phyloP scores from a whole-genome alignment of 352 stramenopile species.

The Phytophthora syringae region DNA sequence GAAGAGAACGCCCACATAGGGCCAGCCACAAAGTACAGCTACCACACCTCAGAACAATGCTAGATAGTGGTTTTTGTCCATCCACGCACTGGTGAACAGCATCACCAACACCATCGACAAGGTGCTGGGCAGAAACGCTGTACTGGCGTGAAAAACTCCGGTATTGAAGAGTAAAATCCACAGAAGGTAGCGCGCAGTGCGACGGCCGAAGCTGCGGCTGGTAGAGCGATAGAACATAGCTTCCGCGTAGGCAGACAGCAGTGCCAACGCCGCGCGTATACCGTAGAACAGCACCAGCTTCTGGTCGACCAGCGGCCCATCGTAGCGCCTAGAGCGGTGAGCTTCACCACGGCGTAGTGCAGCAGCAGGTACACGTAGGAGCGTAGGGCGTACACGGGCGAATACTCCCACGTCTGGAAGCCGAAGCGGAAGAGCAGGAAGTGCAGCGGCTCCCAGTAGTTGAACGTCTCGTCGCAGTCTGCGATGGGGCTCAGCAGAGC shows the following conservation, averaged over 20 bases:
- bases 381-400: constrained; percentile 94
- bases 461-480: constrained; percentile 99
- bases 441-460: constrained; percentile 99
- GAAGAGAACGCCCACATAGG: constrained; percentile 97
- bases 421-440: constrained; percentile 93
- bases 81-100: constrained; percentile 80
- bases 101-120: constrained; percentile 89
- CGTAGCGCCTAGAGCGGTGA: constrained; percentile 45
- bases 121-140: constrained; percentile 94
- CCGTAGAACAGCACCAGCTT: constrained; percentile 93
- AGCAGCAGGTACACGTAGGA: constrained; percentile 95
- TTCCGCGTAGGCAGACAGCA: constrained; percentile 87
- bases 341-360: constrained; percentile 60
- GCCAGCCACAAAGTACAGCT: constrained; percentile 96
- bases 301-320: constrained; percentile 40
- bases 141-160: constrained; percentile 94
- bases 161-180: constrained; percentile 86
- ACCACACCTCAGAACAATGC: constrained; percentile 90
- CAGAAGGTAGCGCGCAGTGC: constrained; percentile 72
- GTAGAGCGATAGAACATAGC: constrained; percentile 85
- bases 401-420: constrained; percentile 93
- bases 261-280: constrained; percentile 80
- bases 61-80: constrained; percentile 68
- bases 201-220: constrained; percentile 62
- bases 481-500: constrained; percentile 87